Evolutionary conservation across 805 yeast genomes (phyloP), one percentile per base, ranked within the genome.

Genomic region (Candida sanyiensis): DNA sequence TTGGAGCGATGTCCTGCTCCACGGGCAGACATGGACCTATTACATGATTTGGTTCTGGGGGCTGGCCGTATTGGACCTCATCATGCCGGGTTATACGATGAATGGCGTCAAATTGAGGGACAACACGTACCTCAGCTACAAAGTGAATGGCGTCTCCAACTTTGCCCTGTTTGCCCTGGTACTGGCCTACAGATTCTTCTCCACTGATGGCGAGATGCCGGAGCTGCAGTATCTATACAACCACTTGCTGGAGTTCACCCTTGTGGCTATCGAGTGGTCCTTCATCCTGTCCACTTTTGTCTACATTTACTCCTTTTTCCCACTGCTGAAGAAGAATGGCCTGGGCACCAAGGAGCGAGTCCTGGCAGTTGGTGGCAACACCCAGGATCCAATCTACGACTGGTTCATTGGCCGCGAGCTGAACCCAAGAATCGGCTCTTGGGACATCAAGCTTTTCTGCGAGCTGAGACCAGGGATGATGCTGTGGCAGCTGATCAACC

Each of bases 371-470:
- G 93, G 93, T 32, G 98, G 98, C 3, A 90, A 90, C 62, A 70
- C 95, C 0, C 84, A 86, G 0, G 78, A 74, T 48, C 49, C 62
- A 0, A 50, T 90, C 8, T 90, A 84, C 57, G 96, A 93, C 56
- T 89, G 96, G 97, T 93, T 88, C 56, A 88, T 93, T 57, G 98
- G 98, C 22, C 77, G 98, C 44, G 97, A 90, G 63, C 69, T 93
- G 55, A 93, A 93, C 58, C 98, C 97, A 20, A 72, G 97, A 50
- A 66, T 85, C 42, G 93, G 94, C 1, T 54, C 72, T 0, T 77
- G 89, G 70, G 98, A 93, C 58, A 77, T 93, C 59, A 93, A 93
- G 63, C 62, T 88, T 50, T 93, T 84, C 54, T 85, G 96, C 61
- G 98, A 93, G 61, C 72, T 93, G 59, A 77, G 96, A 53, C 98